Percentiles rank a stretch among this genome's conserved stretches.
phyloP scores from a whole-genome alignment of 148 eudicot genomes.

The Hydrangea macrophylla region DNA sequence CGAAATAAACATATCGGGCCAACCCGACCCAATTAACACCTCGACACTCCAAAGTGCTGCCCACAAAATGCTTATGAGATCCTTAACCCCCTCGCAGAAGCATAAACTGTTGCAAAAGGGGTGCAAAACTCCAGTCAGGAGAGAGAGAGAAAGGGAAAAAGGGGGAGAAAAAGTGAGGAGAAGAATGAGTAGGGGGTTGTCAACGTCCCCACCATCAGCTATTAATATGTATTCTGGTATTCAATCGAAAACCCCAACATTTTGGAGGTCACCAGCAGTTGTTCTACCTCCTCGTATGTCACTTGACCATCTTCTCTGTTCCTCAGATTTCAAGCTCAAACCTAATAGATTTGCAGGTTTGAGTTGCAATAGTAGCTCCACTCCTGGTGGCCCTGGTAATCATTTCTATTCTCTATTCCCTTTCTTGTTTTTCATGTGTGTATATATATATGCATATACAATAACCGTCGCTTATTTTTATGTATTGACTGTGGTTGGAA shows the following conservation, averaged over 20 bases:
- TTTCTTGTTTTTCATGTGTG: too few relatives aligned
- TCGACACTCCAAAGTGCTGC: too few relatives aligned
- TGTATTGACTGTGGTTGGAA: too few relatives aligned
- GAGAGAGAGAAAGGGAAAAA: neutral
- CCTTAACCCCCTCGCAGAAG: too few relatives aligned
- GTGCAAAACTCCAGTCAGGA: too few relatives aligned
- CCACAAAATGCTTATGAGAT: too few relatives aligned
- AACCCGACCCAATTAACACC: too few relatives aligned
- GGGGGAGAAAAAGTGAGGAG: neutral
- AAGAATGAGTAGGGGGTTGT: conserved; percentile 9
- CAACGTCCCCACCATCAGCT: conserved; percentile 20
- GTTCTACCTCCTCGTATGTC: conserved; percentile 8
- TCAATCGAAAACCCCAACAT: conserved; percentile 1
- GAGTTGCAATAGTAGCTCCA: conserved; percentile 30
- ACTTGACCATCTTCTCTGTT: conserved; percentile 1
- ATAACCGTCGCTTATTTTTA: too few relatives aligned
- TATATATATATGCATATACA: too few relatives aligned
- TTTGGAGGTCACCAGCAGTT: neutral
- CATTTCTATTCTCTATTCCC: too few relatives aligned
- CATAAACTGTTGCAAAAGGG: too few relatives aligned
- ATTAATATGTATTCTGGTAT: neutral
- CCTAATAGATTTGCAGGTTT: neutral
- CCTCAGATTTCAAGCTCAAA: conserved; percentile 5
- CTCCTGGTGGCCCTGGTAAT: conserved; percentile 32
- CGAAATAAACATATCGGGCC: too few relatives aligned